Base-by-base conservation (phyloP, 768 basidiomycete genomes). In the Trametes cubensis region DNA sequence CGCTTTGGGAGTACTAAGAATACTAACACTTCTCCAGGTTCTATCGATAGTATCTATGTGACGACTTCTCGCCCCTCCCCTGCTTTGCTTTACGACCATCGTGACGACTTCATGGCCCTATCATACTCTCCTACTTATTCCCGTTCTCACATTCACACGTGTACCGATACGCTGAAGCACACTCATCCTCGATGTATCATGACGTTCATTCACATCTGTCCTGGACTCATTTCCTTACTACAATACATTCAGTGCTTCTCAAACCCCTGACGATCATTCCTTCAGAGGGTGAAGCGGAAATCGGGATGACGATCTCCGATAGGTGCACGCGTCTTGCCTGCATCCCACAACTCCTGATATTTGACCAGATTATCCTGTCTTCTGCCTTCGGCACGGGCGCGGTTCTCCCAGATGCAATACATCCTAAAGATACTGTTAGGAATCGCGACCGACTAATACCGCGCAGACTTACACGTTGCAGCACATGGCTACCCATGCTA, bases 361-460 rank as follows among this genome's bases (percentile, higher is more conserved):
- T 77, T 74, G 11, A 73, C 72, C 30, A 86, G 70, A 64, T 85
- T 85, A 46, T 66, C 70, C 61, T 85, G 76, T 50, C 85, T 76
- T 15, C 80, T 79, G 2, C 85, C 86, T 64, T 80, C 78, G 28
- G 75, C 77, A 17, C 86, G 78, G 7, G 83, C 84, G 66, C 80
- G 84, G 70, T 87, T 87, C 72, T 86, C 85, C 82, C 83, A 82
- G 20, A 74, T 48, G 66, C 85, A 87, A 67, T 86, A 86, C 20
- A 66, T 53, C 17, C 85, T 87, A 60, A 46, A 44, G 25, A 47
- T 15, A 20, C 18, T 8, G 10, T 26, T 13, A 20, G 17, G 34
- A 23, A n/a, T 14, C 1, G 41, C 47, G 15, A 53, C 49, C 8
- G 60, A 17, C n/a, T 41, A 38, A 14, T 23, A 40, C 8, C 11